phyloP scores from a whole-genome alignment of 176 grass and related monocot species.

The Chrysopogon serrulatus region DNA sequence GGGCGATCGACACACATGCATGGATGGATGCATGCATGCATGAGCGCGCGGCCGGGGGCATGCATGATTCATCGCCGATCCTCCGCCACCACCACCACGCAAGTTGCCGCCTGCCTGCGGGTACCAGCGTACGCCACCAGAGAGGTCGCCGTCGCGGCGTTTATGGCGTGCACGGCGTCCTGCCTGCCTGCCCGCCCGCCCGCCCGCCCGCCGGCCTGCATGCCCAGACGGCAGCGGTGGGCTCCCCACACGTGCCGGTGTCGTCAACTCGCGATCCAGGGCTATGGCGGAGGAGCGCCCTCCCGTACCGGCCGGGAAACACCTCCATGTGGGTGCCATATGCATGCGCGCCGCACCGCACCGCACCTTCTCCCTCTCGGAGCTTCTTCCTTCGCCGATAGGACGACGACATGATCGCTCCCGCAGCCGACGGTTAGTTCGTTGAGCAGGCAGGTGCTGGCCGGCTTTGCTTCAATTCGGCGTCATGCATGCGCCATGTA shows the following conservation, averaged over 20 bases:
- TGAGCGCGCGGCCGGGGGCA: background rate
- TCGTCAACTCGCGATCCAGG: background rate
- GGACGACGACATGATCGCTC: background rate
- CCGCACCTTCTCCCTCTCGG: background rate
- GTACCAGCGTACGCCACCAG: background rate
- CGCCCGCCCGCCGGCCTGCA: background rate
- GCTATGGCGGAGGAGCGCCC: too few species aligned
- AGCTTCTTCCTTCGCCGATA: background rate
- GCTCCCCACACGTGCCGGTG: constrained; percentile 23
- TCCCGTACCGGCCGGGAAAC: background rate
- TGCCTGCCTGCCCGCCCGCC: background rate
- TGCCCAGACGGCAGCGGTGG: background rate
- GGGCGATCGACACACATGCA: background rate
- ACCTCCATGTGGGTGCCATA: constrained; percentile 35
- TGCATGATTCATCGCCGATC: background rate
- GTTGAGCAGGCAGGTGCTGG: constrained; percentile 1
- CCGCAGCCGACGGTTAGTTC: constrained; percentile 21
- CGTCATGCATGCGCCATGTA: too few species aligned
- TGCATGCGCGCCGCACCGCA: background rate
- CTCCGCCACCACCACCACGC: background rate
- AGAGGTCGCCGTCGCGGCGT: constrained; percentile 49
- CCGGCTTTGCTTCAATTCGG: too few species aligned
- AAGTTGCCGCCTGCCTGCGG: background rate
- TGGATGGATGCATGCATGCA: background rate
- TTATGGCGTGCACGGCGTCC: constrained; percentile 23